Conservation (phyloP, 148 eudicot species). For the Euryodendron excelsum region DNA sequence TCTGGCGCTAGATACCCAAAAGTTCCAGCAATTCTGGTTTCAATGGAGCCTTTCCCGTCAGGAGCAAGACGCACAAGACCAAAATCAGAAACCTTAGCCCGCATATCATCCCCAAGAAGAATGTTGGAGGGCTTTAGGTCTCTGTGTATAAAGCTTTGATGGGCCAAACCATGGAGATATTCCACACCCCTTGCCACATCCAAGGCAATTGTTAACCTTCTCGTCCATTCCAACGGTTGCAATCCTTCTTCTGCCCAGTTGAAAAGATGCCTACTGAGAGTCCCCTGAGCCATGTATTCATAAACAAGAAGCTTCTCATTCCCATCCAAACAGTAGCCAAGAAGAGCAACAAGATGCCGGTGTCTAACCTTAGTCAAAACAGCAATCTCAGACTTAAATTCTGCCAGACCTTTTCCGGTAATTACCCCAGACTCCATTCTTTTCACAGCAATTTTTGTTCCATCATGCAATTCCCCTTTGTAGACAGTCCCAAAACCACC, state of each 20-base stretch:
- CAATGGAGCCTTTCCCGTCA: constrained; percentile 19
- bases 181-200: constrained; percentile 29
- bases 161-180: constrained; percentile 26
- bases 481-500: constrained; percentile 50
- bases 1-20: constrained; percentile 25
- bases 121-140: constrained; percentile 29
- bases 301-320: constrained; percentile 50
- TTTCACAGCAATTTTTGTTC: constrained; percentile 48
- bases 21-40: constrained; percentile 24
- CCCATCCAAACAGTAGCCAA: constrained; percentile 45
- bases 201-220: constrained; percentile 19
- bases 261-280: constrained; percentile 41
- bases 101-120: constrained; percentile 28
- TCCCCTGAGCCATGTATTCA: constrained; percentile 50
- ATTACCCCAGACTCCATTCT: constrained; percentile 42
- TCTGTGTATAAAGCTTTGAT: constrained; percentile 28
- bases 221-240: constrained; percentile 24
- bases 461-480: constrained; percentile 43
- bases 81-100: constrained; percentile 26
- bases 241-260: constrained; percentile 28
- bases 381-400: constrained; percentile 46
- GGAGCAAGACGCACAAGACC: constrained; percentile 32
- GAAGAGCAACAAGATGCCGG: constrained; percentile 44
- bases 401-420: constrained; percentile 38
- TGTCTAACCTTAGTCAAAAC: constrained; percentile 54